Base-by-base conservation (phyloP, 2,329 filamentous ascomycete genomes). In the Chrysoporthe puriensis region DNA sequence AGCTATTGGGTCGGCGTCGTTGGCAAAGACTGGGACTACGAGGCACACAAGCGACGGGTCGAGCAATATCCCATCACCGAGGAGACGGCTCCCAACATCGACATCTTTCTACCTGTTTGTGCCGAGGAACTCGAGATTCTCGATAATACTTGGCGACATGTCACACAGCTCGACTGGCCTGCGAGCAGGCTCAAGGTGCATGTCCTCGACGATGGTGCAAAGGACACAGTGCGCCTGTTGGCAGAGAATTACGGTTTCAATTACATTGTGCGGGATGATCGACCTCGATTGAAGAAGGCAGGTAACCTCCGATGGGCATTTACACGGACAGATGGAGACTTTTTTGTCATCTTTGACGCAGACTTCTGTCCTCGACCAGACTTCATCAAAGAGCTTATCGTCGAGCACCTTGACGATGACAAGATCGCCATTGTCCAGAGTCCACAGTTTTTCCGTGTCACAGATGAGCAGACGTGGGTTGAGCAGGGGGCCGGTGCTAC, bases 301-400 rank as follows among this genome's bases (percentile, higher is more conserved):
- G 79, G 79, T 9, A 81, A 81, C 70, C 74, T 81, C 8, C 77
- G 79, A 2, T 80, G 78, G 77, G 77, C 79, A 0, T 81, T 81
- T 63, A 70, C 77, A 0, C 69, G 77, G 9, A 81, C 79, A 1
- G 62, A 70, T 9, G 79, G 77, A 16, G 77, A 80, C n/a, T 81
- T 75, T 73, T 81, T 81, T 57, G 74, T 75, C 66, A 81, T 81
- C 63, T 81, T 80, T 60, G 79, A 81, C 65, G 79, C 79, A 34
- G 79, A 81, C 69, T 81, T 81, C 62, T 81, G 79, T 68, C 79
- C 79, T 0, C 76, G 79, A 9, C 74, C 77, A 2, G 79, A 81
- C 68, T 81, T 81, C 57, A 68, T 81, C 6, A 70, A 72, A 36
- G 79, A 81, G 66, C 70, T 80, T 34, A 75, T 81, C 1, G 79